A percentile compares a stretch with the other conserved stretches of the same genome.
phyloP scores from a whole-genome alignment of 345 rosid genomes.

The Lepidium didymum region DNA sequence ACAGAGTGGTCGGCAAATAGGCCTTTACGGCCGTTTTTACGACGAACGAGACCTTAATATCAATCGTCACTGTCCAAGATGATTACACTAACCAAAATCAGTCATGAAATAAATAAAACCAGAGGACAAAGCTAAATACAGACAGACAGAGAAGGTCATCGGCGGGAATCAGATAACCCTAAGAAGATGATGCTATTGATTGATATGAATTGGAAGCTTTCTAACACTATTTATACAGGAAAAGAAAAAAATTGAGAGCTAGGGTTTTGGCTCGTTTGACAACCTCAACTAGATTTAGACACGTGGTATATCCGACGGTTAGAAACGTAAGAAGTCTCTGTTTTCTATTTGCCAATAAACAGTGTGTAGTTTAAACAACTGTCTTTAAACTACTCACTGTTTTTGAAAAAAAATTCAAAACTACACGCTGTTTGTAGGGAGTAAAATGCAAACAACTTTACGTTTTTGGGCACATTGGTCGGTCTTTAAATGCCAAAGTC shows the following conservation, averaged over 20 bases:
- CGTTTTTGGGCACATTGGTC: background rate
- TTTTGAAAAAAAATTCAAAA: background rate
- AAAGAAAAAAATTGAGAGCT: background rate
- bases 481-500: background rate
- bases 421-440: background rate
- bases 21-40: constrained; percentile 59
- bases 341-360: background rate
- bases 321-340: background rate
- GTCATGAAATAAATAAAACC: background rate
- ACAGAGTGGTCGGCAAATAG: constrained; percentile 92
- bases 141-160: background rate
- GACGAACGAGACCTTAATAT: constrained; percentile 95
- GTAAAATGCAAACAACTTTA: too few species aligned
- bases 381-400: background rate
- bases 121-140: background rate
- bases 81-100: too few species aligned
- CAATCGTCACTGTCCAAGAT: constrained; percentile 69
- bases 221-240: background rate
- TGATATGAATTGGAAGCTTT: background rate
- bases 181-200: background rate
- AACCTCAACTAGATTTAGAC: background rate
- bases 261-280: background rate
- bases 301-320: background rate
- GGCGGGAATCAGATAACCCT: background rate
- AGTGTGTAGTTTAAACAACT: background rate